A percentile compares a stretch with the other conserved stretches of the same genome.
Conservation (phyloP, 345 rosid genomes). For the Clausena lansium region DNA sequence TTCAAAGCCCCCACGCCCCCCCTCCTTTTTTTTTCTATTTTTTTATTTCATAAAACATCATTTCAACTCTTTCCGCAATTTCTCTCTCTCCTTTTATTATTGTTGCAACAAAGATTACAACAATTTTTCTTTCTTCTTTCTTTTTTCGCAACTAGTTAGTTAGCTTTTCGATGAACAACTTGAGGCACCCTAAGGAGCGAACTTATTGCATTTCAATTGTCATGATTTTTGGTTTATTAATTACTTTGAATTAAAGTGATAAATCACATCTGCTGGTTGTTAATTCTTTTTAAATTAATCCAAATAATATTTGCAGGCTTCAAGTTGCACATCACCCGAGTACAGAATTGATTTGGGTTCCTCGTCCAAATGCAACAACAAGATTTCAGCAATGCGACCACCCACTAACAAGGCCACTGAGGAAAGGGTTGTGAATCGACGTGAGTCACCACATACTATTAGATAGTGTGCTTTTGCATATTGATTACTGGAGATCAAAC, state of each 20-base stretch:
- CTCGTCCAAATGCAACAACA: conserved; percentile 60
- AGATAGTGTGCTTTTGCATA: background rate
- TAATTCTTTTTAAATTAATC: background rate
- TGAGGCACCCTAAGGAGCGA: no score
- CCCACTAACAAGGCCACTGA: conserved; percentile 30
- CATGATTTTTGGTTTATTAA: no score
- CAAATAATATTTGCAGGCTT: conserved; percentile 29
- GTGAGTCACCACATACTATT: conserved; percentile 36
- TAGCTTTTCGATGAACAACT: background rate
- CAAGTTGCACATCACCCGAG: conserved; percentile 40
- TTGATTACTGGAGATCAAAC: background rate
- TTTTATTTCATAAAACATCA: conserved; percentile 19
- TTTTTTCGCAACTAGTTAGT: background rate
- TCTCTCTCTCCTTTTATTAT: conserved; percentile 14
- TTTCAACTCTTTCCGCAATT: conserved; percentile 5
- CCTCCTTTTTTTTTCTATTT: conserved; percentile 18
- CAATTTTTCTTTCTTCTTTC: background rate
- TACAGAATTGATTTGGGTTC: conserved; percentile 56
- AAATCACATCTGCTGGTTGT: background rate
- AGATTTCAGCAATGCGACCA: conserved; percentile 40
- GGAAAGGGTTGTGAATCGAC: conserved; percentile 69
- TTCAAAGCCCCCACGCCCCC: conserved; percentile 23
- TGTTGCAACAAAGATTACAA: background rate
- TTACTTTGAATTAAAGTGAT: background rate
- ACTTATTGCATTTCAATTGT: no score